A percentile compares a stretch with the other conserved stretches of the same genome.
phyloP scores from a whole-genome alignment of 2,329 filamentous ascomycete species.

The Metarhizium album region DNA sequence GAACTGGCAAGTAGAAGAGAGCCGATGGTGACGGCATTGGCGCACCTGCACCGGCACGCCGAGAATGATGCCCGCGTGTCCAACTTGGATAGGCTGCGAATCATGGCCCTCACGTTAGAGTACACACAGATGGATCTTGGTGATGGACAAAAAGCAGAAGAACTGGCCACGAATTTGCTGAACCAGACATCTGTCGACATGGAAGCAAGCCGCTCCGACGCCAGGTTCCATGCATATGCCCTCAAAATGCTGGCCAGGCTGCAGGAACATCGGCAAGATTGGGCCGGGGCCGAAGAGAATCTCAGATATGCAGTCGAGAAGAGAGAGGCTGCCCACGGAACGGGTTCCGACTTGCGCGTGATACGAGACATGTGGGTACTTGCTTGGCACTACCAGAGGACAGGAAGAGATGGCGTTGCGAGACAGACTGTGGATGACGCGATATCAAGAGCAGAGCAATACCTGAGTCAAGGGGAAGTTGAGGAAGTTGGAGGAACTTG shows the following conservation, averaged over 20 bases:
- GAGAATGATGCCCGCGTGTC: slow-evolving; percentile 5
- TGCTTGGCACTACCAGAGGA: slow-evolving; percentile 21
- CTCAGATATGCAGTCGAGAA: slow-evolving; percentile 21
- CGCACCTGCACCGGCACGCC: slow-evolving; percentile 12
- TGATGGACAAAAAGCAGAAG: slow-evolving; percentile 20
- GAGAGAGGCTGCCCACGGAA: slow-evolving; percentile 25
- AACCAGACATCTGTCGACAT: slow-evolving; percentile 14
- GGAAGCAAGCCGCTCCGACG: slow-evolving; percentile 16
- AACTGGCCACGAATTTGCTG: slow-evolving; percentile 19
- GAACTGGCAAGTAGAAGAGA: slow-evolving; percentile 17
- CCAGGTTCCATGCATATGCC: slow-evolving; percentile 27
- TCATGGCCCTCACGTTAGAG: slow-evolving; percentile 24
- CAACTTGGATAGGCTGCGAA: slow-evolving; percentile 17
- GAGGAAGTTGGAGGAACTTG: slow-evolving; percentile 6
- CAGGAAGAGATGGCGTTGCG: slow-evolving; percentile 18
- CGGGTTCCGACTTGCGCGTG: slow-evolving; percentile 23
- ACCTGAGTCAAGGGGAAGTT: slow-evolving; percentile 12
- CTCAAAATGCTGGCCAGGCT: slow-evolving; percentile 27
- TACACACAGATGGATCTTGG: slow-evolving; percentile 28
- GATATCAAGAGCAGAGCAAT: slow-evolving; percentile 20
- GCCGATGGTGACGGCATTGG: slow-evolving; percentile 21
- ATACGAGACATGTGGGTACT: slow-evolving; percentile 29
- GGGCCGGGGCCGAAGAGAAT: slow-evolving; percentile 22
- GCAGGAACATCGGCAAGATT: slow-evolving; percentile 21
- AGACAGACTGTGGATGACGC: slow-evolving; percentile 20